phyloP scores from a whole-genome alignment of 352 stramenopile genomes.

The Phytophthora parvispora region DNA sequence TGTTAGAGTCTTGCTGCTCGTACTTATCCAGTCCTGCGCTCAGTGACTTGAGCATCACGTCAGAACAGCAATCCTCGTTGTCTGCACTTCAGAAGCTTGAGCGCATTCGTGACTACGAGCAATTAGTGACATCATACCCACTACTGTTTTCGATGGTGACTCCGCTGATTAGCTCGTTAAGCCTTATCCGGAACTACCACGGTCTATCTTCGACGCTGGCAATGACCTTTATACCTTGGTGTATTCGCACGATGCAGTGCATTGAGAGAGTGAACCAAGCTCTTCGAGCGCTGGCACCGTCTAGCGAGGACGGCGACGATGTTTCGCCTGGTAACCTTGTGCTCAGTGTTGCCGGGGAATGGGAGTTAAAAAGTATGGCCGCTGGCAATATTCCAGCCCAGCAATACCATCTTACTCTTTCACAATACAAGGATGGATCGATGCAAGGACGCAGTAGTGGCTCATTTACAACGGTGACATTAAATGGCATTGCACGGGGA shows the following conservation, averaged over 20 bases:
- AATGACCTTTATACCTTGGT: conserved; percentile 85
- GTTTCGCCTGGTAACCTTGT: conserved; percentile 48
- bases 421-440: conserved; percentile 67
- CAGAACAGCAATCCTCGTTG: conserved; percentile 27
- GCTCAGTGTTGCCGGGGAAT: conserved; percentile 83
- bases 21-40: conserved; percentile 55
- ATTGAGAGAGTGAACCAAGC: conserved; percentile 74
- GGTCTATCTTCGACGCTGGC: conserved; percentile 73
- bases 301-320: conserved; percentile 27
- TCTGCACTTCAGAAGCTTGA: conserved; percentile 21
- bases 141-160: conserved; percentile 71
- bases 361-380: conserved; percentile 91
- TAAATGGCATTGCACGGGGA: conserved; percentile 77
- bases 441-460: conserved; percentile 82
- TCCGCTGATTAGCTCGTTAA: conserved; percentile 73
- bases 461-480: conserved; percentile 85
- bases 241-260: conserved; percentile 69
- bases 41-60: conserved; percentile 26
- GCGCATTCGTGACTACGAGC: conserved; percentile 36
- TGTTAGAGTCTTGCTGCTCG: conserved; percentile 63
- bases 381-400: conserved; percentile 89
- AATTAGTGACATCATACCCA: conserved; percentile 53
- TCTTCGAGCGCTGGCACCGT: conserved; percentile 44
- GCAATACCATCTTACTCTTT: conserved; percentile 86
- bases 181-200: conserved; percentile 75